Base-by-base conservation (phyloP, 768 basidiomycete species). In the Podaxis sp. region DNA sequence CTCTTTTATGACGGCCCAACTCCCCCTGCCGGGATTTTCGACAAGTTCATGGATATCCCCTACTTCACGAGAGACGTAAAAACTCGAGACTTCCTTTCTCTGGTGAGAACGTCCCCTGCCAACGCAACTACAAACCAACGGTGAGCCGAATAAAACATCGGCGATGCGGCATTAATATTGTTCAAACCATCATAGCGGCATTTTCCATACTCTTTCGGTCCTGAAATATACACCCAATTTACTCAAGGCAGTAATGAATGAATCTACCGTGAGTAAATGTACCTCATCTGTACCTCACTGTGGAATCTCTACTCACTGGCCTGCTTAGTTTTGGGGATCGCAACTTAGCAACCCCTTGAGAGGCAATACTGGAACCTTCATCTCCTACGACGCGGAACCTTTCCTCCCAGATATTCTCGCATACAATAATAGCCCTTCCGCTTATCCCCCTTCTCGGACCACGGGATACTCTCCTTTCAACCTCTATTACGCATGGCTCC, bases 1-100 rank as follows among this genome's bases (percentile, higher is more conserved):
- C 55, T 87, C n/a, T 89, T 88, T 69, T 88, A 89, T 65, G 81
- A 89, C 63, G 80, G 60, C 0, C 85, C 86, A 16, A 72, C 66
- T 0, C 77, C 77, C 0, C 83, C 82, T 0, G 54, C 63, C 0
- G 82, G 80, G 0, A 76, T 82, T 35, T 85, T 85, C 59, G 82
- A 85, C 57, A 74, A 75, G 2, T 82, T 83, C 68, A 57, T 83
- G 16, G 71, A 69, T 0, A 79, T 85, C 35, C 78, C 79, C 1
- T 57, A 66, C 16, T 50, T 80, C 23, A 67, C 66, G 2, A 67
- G 69, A 56, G 76, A 82, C 59, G 67, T 83, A 2, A 65, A 61
- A 1, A 79, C 79, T 0, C 70, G 78, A 3, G 72, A 73, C 6
- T 81, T 80, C 63, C 21, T 71, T 2, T 76, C 76, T 1, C 67